Evolutionary conservation across 2,329 filamentous ascomycete genomes (phyloP), one percentile per base, ranked within the genome.

Genomic region (Ilyonectria destructans): DNA sequence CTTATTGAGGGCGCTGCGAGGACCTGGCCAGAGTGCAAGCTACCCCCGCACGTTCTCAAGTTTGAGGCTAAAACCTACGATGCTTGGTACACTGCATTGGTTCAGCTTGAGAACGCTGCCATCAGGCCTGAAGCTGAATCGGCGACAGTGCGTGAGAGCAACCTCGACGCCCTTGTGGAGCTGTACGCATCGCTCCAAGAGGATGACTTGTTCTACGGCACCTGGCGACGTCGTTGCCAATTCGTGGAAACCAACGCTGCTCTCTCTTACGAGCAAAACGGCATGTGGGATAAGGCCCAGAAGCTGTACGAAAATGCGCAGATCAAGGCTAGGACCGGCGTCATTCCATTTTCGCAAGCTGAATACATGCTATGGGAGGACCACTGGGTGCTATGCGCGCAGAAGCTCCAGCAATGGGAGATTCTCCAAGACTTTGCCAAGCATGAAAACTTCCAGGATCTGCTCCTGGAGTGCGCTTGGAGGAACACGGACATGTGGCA

Each of bases 341-440:
- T 96, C n/a, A 90, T 98, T 69, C 96, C 96, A 0, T 98, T 98
- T 81, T 97, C 96, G 1, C 93, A 97, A 75, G 95, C 92, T 35
- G 96, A 99, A 81, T 99, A 99, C 82, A 98, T 97, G 89, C 88
- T 99, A 1, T 99, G 96, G 96, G 96, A 99, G 82, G 96, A 99
- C 78, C 97, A 99, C 76, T 99, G 96, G 96, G 92, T 99, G 48
- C 88, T 98, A 57, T 99, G 96, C 80, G 96, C 96, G 0, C 95
- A 98, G 82, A 99, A 99, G 83, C 87, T 99, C 52, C 97, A 99
- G 80, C 97, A 99, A 79, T 99, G 96, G 96, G 96, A 99, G 76
- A 96, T 99, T 64, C 82, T 99, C 37, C 94, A 95, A 69, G 97
- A 99, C 75, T 98, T 98, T 77, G 95, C 96, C 4, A 99, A 99